Base-by-base conservation (phyloP, 352 stramenopile species). In the Globisporangium echinulatum region DNA sequence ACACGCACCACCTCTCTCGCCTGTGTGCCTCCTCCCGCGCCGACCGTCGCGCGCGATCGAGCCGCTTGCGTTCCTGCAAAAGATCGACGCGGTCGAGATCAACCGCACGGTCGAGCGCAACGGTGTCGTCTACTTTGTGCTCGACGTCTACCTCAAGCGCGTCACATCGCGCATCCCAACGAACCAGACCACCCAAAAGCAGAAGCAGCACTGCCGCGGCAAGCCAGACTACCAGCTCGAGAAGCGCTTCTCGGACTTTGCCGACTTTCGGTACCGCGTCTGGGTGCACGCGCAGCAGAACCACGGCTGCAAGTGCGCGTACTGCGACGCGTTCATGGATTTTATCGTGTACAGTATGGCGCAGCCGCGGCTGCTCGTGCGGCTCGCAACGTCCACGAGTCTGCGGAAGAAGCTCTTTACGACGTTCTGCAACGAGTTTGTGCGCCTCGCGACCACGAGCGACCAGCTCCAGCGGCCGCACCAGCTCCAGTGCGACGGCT, bases 81-180 rank as follows among this genome's bases (percentile, higher is more conserved):
- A 66, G 52, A 75, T 75, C 43, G 62, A 67, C 46, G 56, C 50
- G n/a, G n/a, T 74, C 36, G 69, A 76, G 58, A 62, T 76, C 52
- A 56, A 57, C 37, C 49, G 58, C 25, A 52, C 54, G 13, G 42
- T 67, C 33, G 58, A 67, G 54, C 62, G 61, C 57, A 43, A 74
- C 56, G 53, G 54, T 14, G 58, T 62, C 19, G 52, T 59, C 38
- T 74, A 71, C 61, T 77, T 70, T 52, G 64, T 70, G 25, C 63
- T 77, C 50, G 71, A 90, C 42, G 69, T 90, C 14, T 90, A 71
- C 67, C 62, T 88, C 4, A 58, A 88, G 63, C 72, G 76, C 56
- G 64, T 63, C 42, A 72, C 77, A 58, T 83, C 64, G n/a, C 77
- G 77, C 49, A 85, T 90, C 54, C 79, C 75, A 48, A 82, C 72